Base-by-base conservation (phyloP, 192 early-diverging fungal genomes). In the Umbelopsis sp. region DNA sequence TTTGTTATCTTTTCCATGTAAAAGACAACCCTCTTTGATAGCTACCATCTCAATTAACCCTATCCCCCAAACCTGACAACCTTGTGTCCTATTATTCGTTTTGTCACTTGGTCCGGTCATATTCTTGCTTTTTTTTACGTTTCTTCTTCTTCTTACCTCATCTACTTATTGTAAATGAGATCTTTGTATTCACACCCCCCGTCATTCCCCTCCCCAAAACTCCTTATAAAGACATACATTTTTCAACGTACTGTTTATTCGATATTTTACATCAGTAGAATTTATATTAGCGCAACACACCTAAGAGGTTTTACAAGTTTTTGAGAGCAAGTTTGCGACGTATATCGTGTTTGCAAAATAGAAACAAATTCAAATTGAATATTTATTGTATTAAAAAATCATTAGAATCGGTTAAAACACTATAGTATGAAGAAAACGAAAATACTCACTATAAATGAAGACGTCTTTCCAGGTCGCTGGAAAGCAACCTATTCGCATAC, bases 151-250 rank as follows among this genome's bases (percentile, higher is more conserved):
- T 11, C 56, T 62, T 34, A 62, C 20, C 47, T 49, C 47, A 5
- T 21, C 31, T 62, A 29, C 29, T 20, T 62, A 34, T 62, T 34
- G 56, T 32, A 29, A 29, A 26, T 34, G 56, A 34, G 56, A 62
- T 62, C 56, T 62, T 62, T 62, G 56, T 62, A 62, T 62, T 62
- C 56, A 62, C 47, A 62, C 24, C 56, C 54, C 38, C 56, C 29
- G 26, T 34, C 56, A 62, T 62, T 62, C 56, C 56, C 56, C 26
- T 62, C 56, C 56, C 56, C 56, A 29, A 62, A n/a, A 34, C 31
- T 34, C 56, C 56, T 62, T 32, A 49, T 49, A 49, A 49, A 34
- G 26, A 12, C 56, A 29, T 62, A 62, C 56, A 62, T 34, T 62
- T 53, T 53, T 34, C 56, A 10, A 62, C 56, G 47, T 49, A 49